Evolutionary conservation across 495 filamentous ascomycete genomes (phyloP), one percentile per base, ranked within the genome.

Genomic region (Penicillium manginii): DNA sequence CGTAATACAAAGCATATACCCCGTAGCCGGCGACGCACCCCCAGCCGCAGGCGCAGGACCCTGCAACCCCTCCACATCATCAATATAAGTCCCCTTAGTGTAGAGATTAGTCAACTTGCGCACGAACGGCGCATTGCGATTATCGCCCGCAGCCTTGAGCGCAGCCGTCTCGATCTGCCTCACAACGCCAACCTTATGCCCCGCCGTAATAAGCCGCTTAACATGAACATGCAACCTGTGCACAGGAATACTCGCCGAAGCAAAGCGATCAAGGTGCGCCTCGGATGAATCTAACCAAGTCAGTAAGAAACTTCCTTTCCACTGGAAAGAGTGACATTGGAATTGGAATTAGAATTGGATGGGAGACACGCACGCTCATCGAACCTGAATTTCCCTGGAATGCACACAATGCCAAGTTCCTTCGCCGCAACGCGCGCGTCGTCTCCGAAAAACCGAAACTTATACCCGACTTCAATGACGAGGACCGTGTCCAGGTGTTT

Each of bases 81-180:
- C 94, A 50, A 99, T 89, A 61, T 99, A 99, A 0, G 94, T 99
- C 23, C 92, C 94, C 73, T 99, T 99, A 7, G 94, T 99, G 74
- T 98, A 99, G 10, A 99, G 76, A 71, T 97, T 97, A 10, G 94
- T 97, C 62, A 99, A 84, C 65, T 96, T 94, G 40, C 94, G 88
- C 17, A 88, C 86, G 63, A 99, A 99, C 0, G 94, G 92, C 1
- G 91, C 85, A 68, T 96, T 97, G 54, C 90, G 84, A 70, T 99
- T 99, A 71, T 97, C 92, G 6, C 94, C 96, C 8, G 87, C 94
- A 35, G 96, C 96, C 69, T 99, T 99, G 56, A 99, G 77, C 0
- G 94, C 94, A n/a, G 94, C 94, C 0, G 94, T 99, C 73, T 99
- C 94, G n/a, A 96, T 78, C 73, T 99, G 94, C 18, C 96, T 82